Evolutionary conservation across 306 rosid species (phyloP), one percentile per base, ranked within the genome.

Genomic region (Vicia villosa): DNA sequence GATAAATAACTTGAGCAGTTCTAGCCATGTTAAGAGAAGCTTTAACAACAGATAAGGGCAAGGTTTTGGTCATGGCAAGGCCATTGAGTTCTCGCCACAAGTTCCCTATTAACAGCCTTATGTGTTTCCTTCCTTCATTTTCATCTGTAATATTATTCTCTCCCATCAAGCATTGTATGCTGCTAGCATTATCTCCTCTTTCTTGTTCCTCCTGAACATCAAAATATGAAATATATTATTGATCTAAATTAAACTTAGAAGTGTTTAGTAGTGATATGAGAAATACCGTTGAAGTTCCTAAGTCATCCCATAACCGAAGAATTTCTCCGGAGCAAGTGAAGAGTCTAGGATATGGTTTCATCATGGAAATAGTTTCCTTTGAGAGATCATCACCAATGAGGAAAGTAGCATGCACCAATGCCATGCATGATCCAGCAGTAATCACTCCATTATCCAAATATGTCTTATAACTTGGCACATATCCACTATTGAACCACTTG

Each of bases 1-100:
- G 82, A 76, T 83, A 83, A 22, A 83, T 76, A 21, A 79, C 69
- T 14, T 83, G 87, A 49, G 87, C 74, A 56, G 87, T 83, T 83
- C 87, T 79, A 50, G 84, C 82, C 64, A 79, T 49, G 49, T 83
- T 79, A 5, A 83, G 68, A 21, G 74, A 72, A 63, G 82, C 84
- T 32, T 76, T 79, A 10, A 24, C 20, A 14, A 69, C 7, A 17
- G 84, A 63, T 0, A 2, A 19, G 17, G 84, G 79, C 10, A 79
- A 0, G 0, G 42, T 68, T 56, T 62, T 34, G 16, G 52, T 57
- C 72, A 72, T 63, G 49, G 67, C 67, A 30, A 75, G 66, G 28
- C 77, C 57, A 40, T 82, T 79, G 3, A 83, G 68, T 40, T 79
- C 84, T 17, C 9, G 19, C 84, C 84, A 79, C 58, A 75, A 66